Conservation (phyloP, 169 alveolate genomes). For the Eimeria maxima region DNA sequence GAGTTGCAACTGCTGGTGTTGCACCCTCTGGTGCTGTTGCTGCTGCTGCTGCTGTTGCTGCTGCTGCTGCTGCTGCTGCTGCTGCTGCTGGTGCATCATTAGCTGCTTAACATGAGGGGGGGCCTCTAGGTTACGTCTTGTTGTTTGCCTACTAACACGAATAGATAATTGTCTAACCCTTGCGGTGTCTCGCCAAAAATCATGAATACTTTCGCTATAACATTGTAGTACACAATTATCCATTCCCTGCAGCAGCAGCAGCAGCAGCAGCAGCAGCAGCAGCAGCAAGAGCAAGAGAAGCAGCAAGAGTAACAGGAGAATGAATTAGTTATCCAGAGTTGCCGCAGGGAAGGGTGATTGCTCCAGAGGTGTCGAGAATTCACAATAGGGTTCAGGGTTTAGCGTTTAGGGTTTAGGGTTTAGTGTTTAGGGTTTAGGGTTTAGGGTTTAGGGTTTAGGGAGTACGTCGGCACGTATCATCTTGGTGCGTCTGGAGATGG, state of each 20-base stretch:
- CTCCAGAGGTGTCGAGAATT: too few relatives aligned
- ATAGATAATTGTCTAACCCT: slow-evolving; percentile 65
- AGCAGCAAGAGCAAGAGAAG: neutral
- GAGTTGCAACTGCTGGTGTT: neutral
- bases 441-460: slow-evolving; percentile 10
- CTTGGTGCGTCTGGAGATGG: slow-evolving; percentile 66
- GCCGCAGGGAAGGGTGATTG: too few relatives aligned
- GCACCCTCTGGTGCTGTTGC: neutral
- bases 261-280: neutral
- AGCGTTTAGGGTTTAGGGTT: slow-evolving; percentile 33
- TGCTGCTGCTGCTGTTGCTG: neutral
- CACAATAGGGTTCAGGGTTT: too few relatives aligned
- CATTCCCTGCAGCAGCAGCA: slow-evolving; percentile 48
- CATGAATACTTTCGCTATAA: slow-evolving; percentile 66
- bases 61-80: too few relatives aligned
- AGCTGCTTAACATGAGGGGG: neutral
- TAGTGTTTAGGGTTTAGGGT: slow-evolving; percentile 16
- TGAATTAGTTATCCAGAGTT: too few relatives aligned
- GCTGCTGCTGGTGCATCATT: too few relatives aligned
- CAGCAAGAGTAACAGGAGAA: neutral
- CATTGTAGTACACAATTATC: slow-evolving; percentile 59
- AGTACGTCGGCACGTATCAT: slow-evolving; percentile 78
- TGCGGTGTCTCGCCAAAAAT: slow-evolving; percentile 66
- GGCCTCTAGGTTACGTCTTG: neutral
- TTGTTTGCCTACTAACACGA: slow-evolving; percentile 69